Evolutionary conservation across 768 basidiomycete species (phyloP), one percentile per base, ranked within the genome.

Genomic region (Lenzites betulinus): DNA sequence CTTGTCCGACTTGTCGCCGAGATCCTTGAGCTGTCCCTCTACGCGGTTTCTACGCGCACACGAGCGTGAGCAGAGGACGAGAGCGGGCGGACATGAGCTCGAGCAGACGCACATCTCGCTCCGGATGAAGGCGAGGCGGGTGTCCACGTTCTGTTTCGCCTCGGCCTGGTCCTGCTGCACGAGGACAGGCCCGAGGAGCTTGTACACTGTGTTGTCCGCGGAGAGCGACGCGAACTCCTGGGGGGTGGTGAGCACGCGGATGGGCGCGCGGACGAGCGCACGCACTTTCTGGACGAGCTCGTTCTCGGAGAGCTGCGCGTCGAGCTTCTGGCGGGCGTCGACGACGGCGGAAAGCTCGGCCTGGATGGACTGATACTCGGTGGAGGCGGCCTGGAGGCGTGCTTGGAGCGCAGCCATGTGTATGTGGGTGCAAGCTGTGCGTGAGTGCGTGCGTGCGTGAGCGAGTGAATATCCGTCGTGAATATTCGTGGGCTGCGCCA

Each of bases 251-350:
- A n/a, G n/a, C n/a, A n/a, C n/a, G n/a, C n/a, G n/a, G n/a, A n/a
- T n/a, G n/a, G n/a, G n/a, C n/a, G n/a, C n/a, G n/a, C n/a, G n/a
- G n/a, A n/a, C n/a, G n/a, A n/a, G n/a, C n/a, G n/a, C n/a, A 36
- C 73, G 20, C 39, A 89, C 95, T 83, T 95, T 92, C 72, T 93
- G 87, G 46, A 98, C 96, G 49, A 87, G 78, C 73, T 97, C 92
- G 74, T 95, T 97, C 76, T 98, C 96, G 7, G 89, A 87, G 44
- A 89, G 76, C 71, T 97, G 95, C 0, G 93, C 87, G 63, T 96
- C 96, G n/a, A 98, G 81, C 54, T 85, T 82, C 67, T 96, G 93
- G 44, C 90, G 81, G 15, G 86, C 88, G 65, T 94, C 92, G 38
- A 98, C 88, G 4, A 83, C 79, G 56, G 77, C 79, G 1, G 87